Evolutionary conservation across 768 basidiomycete species (phyloP).

Genomic region (Suillus cothurnatus): DNA sequence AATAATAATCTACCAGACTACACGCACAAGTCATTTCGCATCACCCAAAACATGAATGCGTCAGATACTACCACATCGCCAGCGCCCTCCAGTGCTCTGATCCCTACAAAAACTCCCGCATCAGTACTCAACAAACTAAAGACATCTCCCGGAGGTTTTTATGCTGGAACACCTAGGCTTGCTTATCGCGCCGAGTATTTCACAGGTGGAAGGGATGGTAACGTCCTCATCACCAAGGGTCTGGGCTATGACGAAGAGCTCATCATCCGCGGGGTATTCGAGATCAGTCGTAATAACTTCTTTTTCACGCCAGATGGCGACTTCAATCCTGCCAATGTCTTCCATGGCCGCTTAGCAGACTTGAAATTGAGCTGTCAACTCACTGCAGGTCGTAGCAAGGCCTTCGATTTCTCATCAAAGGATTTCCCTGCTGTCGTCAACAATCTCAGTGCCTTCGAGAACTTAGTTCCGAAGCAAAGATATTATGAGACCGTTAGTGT

Average conservation of each 20-base stretch:
- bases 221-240: background rate
- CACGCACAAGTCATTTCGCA: no score
- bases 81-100: no score
- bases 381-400: background rate
- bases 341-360: background rate
- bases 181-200: background rate
- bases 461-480: background rate
- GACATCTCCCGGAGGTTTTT: background rate
- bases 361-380: background rate
- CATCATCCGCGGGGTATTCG: background rate
- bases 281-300: background rate
- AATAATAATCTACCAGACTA: no score
- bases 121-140: background rate
- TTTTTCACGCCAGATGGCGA: background rate
- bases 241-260: background rate
- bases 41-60: no score
- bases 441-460: background rate
- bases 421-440: background rate
- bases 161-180: background rate
- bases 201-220: background rate
- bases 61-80: no score
- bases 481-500: background rate
- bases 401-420: background rate
- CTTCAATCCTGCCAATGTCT: background rate
- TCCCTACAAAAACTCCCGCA: no score